Conservation (phyloP, 2,329 filamentous ascomycete genomes). For the Trichophyton schoenleinii region DNA sequence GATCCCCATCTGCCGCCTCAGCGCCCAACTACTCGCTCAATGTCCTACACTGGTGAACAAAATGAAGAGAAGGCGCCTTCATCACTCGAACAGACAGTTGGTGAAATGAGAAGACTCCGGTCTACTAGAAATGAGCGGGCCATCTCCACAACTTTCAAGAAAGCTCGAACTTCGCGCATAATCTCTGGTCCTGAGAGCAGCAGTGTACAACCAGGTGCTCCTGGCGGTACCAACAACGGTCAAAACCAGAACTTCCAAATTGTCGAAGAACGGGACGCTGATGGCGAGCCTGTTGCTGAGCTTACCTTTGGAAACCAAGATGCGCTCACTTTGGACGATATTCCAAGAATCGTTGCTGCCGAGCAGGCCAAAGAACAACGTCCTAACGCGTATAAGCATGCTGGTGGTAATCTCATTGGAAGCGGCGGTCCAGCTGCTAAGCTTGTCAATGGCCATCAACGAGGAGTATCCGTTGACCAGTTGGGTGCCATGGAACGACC, state of each 20-base stretch:
- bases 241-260: slow-evolving; percentile 57
- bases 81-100: slow-evolving; percentile 88
- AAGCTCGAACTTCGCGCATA: slow-evolving; percentile 78
- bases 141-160: slow-evolving; percentile 81
- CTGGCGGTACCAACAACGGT: slow-evolving; percentile 32
- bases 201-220: slow-evolving; percentile 53
- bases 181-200: slow-evolving; percentile 73
- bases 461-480: slow-evolving; percentile 46
- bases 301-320: slow-evolving; percentile 83
- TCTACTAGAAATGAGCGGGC: slow-evolving; percentile 92
- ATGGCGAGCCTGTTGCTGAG: slow-evolving; percentile 58
- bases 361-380: slow-evolving; percentile 88
- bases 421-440: slow-evolving; percentile 49
- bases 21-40: slow-evolving; percentile 57
- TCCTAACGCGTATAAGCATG: slow-evolving; percentile 64
- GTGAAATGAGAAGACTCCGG: slow-evolving; percentile 80
- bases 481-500: slow-evolving; percentile 40
- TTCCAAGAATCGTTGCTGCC: slow-evolving; percentile 86
- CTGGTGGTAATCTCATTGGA: slow-evolving; percentile 55
- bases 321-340: slow-evolving; percentile 87
- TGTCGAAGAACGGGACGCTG: slow-evolving; percentile 61
- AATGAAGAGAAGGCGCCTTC: slow-evolving; percentile 53
- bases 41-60: slow-evolving; percentile 55
- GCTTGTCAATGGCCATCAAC: slow-evolving; percentile 56
- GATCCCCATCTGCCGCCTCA: slow-evolving; percentile 41